Evolutionary conservation across 768 basidiomycete genomes (phyloP).

Genomic region (Lentinula detonsa): DNA sequence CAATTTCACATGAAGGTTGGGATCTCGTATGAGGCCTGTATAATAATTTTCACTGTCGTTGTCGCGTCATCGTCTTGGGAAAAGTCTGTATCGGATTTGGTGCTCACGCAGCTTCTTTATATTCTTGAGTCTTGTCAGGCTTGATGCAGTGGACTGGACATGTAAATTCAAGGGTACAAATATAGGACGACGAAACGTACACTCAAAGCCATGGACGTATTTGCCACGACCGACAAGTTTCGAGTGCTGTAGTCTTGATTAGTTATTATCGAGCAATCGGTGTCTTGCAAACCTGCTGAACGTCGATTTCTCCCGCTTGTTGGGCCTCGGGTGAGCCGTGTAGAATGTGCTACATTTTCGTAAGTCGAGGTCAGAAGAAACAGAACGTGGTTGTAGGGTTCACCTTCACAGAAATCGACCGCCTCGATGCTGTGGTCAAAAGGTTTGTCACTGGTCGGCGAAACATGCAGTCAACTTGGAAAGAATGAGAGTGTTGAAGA

Average conservation of each 20-base stretch:
- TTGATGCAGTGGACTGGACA: constrained; percentile 76
- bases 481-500: constrained; percentile 9
- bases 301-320: constrained; percentile 69
- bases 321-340: constrained; percentile 94
- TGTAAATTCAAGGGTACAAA: not conserved
- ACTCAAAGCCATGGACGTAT: constrained; percentile 87
- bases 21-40: constrained; percentile 67
- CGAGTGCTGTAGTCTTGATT: constrained; percentile 62
- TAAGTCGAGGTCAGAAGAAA: constrained; percentile 13
- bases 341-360: constrained; percentile 59
- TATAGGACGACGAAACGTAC: constrained; percentile 35
- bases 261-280: not conserved
- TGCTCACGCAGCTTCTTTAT: constrained; percentile 83
- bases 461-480: constrained; percentile 20
- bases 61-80: not conserved
- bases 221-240: constrained; percentile 88
- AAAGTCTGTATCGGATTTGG: not conserved
- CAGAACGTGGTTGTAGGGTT: not conserved
- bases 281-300: constrained; percentile 18
- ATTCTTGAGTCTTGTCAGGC: constrained; percentile 74
- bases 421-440: constrained; percentile 24
- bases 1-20: constrained; percentile 74
- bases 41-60: constrained; percentile 74
- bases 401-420: constrained; percentile 64
- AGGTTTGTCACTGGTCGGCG: constrained; percentile 14